These are phyloP conservation scores for Xylaria sp. DNA, from an alignment of 2,329 filamentous ascomycete genomes.

Conservation along the genomic window DNA sequence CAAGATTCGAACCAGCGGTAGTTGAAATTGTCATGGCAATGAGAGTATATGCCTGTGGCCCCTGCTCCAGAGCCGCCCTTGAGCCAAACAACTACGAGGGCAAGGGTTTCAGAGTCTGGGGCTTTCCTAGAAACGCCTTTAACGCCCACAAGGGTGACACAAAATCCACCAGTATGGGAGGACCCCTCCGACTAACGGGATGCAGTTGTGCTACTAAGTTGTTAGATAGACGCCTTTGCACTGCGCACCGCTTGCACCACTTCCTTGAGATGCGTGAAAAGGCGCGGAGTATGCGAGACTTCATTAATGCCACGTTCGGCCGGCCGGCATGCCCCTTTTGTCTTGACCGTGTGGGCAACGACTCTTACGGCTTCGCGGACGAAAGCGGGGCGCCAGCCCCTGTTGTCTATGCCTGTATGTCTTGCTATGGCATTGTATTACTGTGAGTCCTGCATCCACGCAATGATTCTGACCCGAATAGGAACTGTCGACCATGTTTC, in stretches of 20 bases:
- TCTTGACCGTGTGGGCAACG: conserved; percentile 35
- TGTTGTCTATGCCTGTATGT: conserved; percentile 51
- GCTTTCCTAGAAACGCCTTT: conserved; percentile 27
- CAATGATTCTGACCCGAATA: too few species aligned
- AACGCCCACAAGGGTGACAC: too few species aligned
- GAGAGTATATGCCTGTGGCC: conserved; percentile 49
- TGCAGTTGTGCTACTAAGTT: conserved; percentile 54
- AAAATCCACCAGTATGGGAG: conserved; percentile 8
- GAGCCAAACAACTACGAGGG: conserved; percentile 10
- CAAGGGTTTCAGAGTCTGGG: conserved; percentile 46
- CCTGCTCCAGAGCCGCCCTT: conserved; percentile 43
- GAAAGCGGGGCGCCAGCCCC: conserved; percentile 19
- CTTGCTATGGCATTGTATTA: conserved; percentile 47
- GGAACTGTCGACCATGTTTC: too few species aligned
- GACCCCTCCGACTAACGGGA: conserved; percentile 48
- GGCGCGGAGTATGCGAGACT: conserved; percentile 45
- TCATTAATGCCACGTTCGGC: conserved; percentile 43
- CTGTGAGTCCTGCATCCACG: neutral
- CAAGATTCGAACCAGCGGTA: conserved; percentile 34
- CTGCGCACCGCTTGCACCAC: conserved; percentile 50
- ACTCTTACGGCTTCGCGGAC: conserved; percentile 30
- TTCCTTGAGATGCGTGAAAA: conserved; percentile 42
- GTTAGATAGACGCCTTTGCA: conserved; percentile 50
- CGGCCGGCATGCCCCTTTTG: conserved; percentile 50
- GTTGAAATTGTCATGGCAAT: conserved; percentile 38